Conservation (phyloP, 192 early-diverging fungal species). For the Entomortierella beljakovae region DNA sequence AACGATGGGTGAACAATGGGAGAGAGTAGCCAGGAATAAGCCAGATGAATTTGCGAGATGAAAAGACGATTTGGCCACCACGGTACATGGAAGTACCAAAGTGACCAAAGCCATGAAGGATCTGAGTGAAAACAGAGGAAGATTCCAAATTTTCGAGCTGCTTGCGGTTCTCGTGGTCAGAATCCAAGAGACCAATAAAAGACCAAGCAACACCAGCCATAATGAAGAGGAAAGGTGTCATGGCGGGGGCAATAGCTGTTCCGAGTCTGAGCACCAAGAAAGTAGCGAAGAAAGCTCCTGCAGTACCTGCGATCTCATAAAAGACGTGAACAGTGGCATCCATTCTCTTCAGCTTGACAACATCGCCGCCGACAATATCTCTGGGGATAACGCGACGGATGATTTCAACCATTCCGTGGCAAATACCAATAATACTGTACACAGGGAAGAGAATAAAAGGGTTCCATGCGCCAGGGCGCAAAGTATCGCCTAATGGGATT, state of each 20-base stretch:
- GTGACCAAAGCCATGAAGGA: conserved; percentile 52
- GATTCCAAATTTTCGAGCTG: conserved; percentile 8
- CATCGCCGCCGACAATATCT: conserved; percentile 71
- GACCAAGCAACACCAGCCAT: conserved; percentile 60
- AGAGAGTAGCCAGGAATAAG: conserved; percentile 68
- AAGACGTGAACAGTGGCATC: conserved; percentile 68
- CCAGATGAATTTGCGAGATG: conserved; percentile 65
- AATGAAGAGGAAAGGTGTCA: conserved; percentile 64
- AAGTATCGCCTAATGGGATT: no score
- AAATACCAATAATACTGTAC: conserved; percentile 63
- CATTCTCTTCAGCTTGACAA: conserved; percentile 69
- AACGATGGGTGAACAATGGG: conserved; percentile 66
- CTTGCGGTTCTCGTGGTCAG: conserved; percentile 21
- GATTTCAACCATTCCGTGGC: conserved; percentile 67
- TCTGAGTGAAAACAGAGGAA: conserved; percentile 19
- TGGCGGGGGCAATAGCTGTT: conserved; percentile 57
- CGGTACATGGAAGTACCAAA: conserved; percentile 56
- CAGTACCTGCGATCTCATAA: conserved; percentile 71
- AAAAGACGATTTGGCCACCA: conserved; percentile 62
- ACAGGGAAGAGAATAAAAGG: conserved; percentile 54
- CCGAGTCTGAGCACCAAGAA: conserved; percentile 59
- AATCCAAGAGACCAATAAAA: conserved; percentile 49
- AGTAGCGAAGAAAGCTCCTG: conserved; percentile 66
- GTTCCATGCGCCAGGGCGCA: no score
- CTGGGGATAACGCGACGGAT: conserved; percentile 69